phyloP scores from a whole-genome alignment of 2,329 filamentous ascomycete species.

The Coniochaeta sp. region DNA sequence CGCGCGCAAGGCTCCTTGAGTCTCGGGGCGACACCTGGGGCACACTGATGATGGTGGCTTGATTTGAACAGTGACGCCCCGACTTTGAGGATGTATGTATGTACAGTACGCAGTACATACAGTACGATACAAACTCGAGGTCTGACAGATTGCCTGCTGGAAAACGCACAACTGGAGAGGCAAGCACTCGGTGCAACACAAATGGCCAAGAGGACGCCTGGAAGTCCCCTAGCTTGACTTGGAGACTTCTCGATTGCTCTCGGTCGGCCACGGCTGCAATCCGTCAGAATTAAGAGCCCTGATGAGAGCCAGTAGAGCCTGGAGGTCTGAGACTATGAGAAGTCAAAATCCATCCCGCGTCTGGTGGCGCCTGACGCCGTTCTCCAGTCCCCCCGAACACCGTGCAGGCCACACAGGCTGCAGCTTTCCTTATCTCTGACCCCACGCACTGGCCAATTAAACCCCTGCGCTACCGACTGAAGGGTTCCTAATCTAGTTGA shows the following conservation, averaged over 20 bases:
- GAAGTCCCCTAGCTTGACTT: neutral
- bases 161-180: neutral
- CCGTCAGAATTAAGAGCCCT: neutral
- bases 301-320: too few species aligned
- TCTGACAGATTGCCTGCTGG: neutral
- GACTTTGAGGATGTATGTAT: neutral
- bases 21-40: neutral
- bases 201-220: neutral
- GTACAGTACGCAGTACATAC: too few species aligned
- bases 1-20: neutral
- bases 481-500: neutral
- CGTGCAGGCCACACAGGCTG: neutral
- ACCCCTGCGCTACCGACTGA: neutral
- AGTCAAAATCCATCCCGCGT: conserved; percentile 1
- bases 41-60: neutral
- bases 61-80: neutral
- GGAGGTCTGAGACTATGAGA: neutral
- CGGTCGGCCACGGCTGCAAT: neutral
- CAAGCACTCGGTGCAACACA: neutral
- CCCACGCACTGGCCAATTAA: conserved; percentile 8
- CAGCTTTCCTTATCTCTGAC: conserved; percentile 14
- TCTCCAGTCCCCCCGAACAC: conserved; percentile 6
- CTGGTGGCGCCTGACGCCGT: neutral
- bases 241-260: neutral
- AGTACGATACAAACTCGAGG: neutral